Percentiles rank a stretch among this genome's conserved stretches.
Conservation (phyloP, 257 asterid species). For the Pogostemon cablin region DNA sequence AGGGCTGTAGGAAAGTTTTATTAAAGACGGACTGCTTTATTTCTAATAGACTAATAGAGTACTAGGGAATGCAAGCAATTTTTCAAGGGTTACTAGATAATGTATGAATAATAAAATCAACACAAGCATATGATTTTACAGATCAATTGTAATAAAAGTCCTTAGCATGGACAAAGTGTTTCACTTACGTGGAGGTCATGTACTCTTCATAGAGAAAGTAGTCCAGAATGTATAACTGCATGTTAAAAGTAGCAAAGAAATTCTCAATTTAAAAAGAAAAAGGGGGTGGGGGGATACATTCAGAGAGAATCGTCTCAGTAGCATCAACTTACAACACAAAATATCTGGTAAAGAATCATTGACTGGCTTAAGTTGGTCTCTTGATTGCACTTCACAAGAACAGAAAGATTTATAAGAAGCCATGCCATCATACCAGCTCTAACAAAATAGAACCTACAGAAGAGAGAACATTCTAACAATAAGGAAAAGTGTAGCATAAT, state of each 20-base stretch:
- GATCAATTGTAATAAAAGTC: conserved; percentile 24
- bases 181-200: conserved; percentile 98
- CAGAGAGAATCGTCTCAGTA: too few species aligned
- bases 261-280: background rate
- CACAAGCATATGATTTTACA: background rate
- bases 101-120: conserved; percentile 10
- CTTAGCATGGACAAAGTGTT: conserved; percentile 17
- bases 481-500: too few species aligned
- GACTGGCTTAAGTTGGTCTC: too few species aligned
- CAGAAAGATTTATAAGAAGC: too few species aligned
- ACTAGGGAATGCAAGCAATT: background rate
- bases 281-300: too few species aligned
- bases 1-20: background rate
- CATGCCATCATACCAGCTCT: too few species aligned
- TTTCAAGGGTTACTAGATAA: background rate
- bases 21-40: conserved; percentile 14
- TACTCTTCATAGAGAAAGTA: conserved; percentile 91
- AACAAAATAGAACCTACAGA: too few species aligned
- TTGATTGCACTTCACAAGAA: too few species aligned
- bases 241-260: conserved; percentile 23
- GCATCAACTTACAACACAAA: too few species aligned
- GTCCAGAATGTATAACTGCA: conserved; percentile 87
- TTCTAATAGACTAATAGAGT: background rate
- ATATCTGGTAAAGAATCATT: too few species aligned
- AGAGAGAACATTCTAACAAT: too few species aligned